Conservation (phyloP, 2,329 filamentous ascomycete species). For the Pyrenochaeta sp. region DNA sequence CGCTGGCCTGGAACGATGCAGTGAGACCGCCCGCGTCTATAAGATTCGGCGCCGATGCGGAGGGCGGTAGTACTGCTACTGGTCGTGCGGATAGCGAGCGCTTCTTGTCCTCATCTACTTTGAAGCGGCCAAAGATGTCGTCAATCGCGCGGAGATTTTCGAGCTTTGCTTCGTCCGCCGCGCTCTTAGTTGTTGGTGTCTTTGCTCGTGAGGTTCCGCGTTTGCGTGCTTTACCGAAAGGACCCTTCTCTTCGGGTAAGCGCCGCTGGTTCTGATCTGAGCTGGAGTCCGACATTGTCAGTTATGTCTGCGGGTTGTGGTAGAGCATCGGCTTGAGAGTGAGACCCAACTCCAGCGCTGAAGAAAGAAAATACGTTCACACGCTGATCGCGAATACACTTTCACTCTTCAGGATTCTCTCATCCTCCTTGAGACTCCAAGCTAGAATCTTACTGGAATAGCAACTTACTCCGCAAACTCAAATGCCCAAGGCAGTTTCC, state of each 20-base stretch:
- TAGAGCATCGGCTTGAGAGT: neutral
- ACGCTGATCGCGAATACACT: neutral
- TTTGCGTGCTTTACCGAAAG: slow-evolving; percentile 64
- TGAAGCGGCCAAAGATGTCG: slow-evolving; percentile 54
- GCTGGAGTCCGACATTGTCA: slow-evolving; percentile 31
- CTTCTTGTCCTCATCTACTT: slow-evolving; percentile 40
- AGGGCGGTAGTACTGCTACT: slow-evolving; percentile 33
- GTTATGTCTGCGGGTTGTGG: slow-evolving; percentile 1
- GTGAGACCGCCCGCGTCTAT: slow-evolving; percentile 38
- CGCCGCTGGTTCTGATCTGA: slow-evolving; percentile 59
- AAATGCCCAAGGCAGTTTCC: slow-evolving; percentile 69
- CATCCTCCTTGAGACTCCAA: neutral
- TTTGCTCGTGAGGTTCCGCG: slow-evolving; percentile 60
- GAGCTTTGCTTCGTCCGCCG: slow-evolving; percentile 60
- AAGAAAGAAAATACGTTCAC: neutral
- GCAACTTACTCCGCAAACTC: slow-evolving; percentile 66
- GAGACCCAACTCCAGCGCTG: neutral
- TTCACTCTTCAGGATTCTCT: neutral
- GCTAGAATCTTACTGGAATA: slow-evolving; percentile 1
- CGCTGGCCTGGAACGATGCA: slow-evolving; percentile 35
- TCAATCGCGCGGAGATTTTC: slow-evolving; percentile 58
- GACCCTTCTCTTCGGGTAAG: slow-evolving; percentile 67
- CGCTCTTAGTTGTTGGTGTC: slow-evolving; percentile 66
- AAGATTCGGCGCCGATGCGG: slow-evolving; percentile 45
- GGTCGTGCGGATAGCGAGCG: slow-evolving; percentile 37